Base-by-base conservation (phyloP, 2,329 filamentous ascomycete genomes). In the Pseudocercospora fijiensis region DNA sequence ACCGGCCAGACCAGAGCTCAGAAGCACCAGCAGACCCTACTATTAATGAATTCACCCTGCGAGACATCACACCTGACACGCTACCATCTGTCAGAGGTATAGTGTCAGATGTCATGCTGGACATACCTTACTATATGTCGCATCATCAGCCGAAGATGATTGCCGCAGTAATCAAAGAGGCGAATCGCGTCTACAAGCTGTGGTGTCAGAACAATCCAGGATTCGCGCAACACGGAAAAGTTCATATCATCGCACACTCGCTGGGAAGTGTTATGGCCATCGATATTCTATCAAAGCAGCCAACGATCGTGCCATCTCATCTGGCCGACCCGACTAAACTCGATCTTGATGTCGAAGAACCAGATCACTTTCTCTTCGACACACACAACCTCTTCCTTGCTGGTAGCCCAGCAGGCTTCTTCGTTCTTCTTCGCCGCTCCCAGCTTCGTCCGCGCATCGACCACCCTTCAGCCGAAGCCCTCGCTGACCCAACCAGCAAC, bases 101-200 rank as follows among this genome's bases (percentile, higher is more conserved):
- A 74, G 96, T 99, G 65, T 96, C 91, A 47, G 95, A 99, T 76
- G 92, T 99, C 71, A 97, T 99, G 92, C 89, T 98, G 57, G 95
- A 99, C 75, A 94, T 99, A 57, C 95, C 95, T 0, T 98, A 96
- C 75, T 99, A 98, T 78, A 88, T 99, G 79, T 98, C 94, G 0
- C 90, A 96, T 64, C 94, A 98, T 78, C 96, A 98, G 73, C 86
- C 89, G 3, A 96, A 92, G 76, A 98, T 99, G 93, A 90, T 96
- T 57, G 85, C 88, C 49, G 93, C 95, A 0, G 88, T 97, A 55
- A 88, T 96, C 45, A 85, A 85, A 63, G 95, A 99, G 79, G 94
- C 95, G 7, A 99, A 99, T 73, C 86, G 94, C 4, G 91, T 99
- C n/a, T 98, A 96, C 75, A 86, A 90, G 18, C 83, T 98, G 1